Evolutionary conservation across 1,284 basidiomycete species (phyloP), one percentile per base, ranked within the genome.

Genomic region (Schizopora paradoxa): DNA sequence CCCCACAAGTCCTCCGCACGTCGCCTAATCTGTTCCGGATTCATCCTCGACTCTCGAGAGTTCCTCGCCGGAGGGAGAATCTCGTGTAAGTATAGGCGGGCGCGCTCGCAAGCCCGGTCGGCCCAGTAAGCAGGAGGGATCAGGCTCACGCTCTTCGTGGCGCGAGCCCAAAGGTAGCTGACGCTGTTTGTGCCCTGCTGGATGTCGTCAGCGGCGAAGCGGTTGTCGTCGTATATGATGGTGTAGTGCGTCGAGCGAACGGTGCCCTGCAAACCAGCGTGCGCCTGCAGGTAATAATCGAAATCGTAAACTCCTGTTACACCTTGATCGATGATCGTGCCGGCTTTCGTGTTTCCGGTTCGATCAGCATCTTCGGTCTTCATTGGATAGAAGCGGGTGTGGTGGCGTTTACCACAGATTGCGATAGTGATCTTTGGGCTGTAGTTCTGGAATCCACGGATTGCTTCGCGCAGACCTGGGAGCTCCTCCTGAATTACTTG

Each of bases 271-370:
- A 87, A 62, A 0, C 83, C 79, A 1, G 73, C 69, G 54, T 86
- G 85, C 0, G 86, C 78, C 67, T 88, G 86, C 0, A 89, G 73
- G 56, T 86, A 88, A 57, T 86, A 89, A 54, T 89, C 86, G 49
- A 79, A 83, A 48, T 82, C 77, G 58, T 77, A 85, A 1, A 86
- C 70, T 4, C 75, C 74, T 2, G 85, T 86, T 31, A 86, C 66
- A 2, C 86, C 86, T 55, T 76, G 74, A 61, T 89, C 86, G 13
- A 86, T 76, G 6, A 89, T 75, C 0, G 86, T 86, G 1, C 86
- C 86, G 0, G 86, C 79, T 2, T 69, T 70, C 0, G 84, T 85
- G 56, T 89, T 89, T 0, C 84, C 83, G 51, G 82, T 83, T 46
- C 60, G 67, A 51, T 77, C 74, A 1, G 73, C 77, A 34, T 69